These are phyloP conservation scores for Eudorina sp. DNA, from an alignment of 139 green algal species.

Conservation along the genomic window DNA sequence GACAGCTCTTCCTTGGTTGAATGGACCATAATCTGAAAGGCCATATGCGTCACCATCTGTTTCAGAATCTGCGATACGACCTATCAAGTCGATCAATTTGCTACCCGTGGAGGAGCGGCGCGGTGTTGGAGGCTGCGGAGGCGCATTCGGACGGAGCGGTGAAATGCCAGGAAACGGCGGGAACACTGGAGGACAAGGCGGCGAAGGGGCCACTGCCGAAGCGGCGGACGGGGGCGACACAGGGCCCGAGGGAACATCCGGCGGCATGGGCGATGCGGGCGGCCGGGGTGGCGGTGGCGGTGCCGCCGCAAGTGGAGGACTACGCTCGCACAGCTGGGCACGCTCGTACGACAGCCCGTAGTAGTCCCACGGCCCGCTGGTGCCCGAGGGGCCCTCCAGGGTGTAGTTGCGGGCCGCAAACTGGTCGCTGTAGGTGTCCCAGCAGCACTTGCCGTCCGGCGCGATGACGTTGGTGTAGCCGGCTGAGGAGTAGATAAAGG, in stretches of 20 bases:
- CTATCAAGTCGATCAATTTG: too few species aligned
- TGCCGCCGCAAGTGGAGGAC: background rate
- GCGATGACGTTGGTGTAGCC: conserved; percentile 1
- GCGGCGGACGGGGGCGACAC: background rate
- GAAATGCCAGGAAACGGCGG: background rate
- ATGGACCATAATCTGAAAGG: too few species aligned
- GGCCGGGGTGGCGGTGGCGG: background rate
- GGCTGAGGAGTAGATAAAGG: too few species aligned
- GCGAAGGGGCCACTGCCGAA: background rate
- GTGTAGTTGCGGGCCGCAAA: background rate
- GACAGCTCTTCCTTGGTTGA: too few species aligned
- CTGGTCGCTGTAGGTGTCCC: background rate
- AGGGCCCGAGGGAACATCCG: background rate
- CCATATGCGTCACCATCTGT: too few species aligned
- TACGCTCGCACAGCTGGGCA: background rate
- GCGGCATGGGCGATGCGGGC: background rate
- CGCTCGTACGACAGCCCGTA: background rate
- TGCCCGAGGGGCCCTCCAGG: background rate
- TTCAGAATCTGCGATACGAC: too few species aligned
- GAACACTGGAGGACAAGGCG: background rate
- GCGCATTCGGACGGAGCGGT: background rate
- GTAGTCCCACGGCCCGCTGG: background rate
- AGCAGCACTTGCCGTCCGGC: conserved; percentile 22
- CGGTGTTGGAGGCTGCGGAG: background rate
- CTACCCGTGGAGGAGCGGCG: too few species aligned